phyloP scores from a whole-genome alignment of 2,329 filamentous ascomycete genomes.

The Penicillium crustosum region DNA sequence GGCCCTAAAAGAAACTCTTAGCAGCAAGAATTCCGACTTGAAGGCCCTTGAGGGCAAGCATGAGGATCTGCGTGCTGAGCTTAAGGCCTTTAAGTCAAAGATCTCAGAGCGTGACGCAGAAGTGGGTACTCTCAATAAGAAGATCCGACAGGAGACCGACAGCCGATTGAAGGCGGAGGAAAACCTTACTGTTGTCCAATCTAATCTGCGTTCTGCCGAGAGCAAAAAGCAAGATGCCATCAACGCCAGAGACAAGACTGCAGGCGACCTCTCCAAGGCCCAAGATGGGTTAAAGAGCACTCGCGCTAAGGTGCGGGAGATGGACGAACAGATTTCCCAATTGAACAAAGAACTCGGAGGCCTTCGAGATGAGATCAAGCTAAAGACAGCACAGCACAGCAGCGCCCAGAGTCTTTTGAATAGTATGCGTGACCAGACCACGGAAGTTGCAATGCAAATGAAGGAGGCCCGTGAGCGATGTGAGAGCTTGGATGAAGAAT shows the following conservation, averaged over 20 bases:
- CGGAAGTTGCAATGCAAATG: constrained; percentile 85
- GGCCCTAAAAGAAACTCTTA: constrained; percentile 71
- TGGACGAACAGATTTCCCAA: constrained; percentile 72
- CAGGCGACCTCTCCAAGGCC: constrained; percentile 67
- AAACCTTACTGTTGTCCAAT: constrained; percentile 68
- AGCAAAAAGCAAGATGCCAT: constrained; percentile 75
- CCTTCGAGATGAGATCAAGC: constrained; percentile 74
- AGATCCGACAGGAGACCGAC: constrained; percentile 71
- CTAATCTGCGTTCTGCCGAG: constrained; percentile 75
- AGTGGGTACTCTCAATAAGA: constrained; percentile 74
- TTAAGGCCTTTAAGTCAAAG: constrained; percentile 67
- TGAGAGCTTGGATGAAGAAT: constrained; percentile 87
- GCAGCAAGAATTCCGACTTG: constrained; percentile 62
- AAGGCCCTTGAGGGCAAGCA: constrained; percentile 77
- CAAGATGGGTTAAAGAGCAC: constrained; percentile 67
- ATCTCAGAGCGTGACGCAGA: constrained; percentile 74
- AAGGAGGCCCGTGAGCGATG: constrained; percentile 81
- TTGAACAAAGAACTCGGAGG: constrained; percentile 66
- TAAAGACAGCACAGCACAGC: constrained; percentile 81
- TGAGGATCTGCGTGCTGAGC: constrained; percentile 74
- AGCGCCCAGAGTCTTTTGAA: constrained; percentile 82
- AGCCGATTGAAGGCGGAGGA: constrained; percentile 75
- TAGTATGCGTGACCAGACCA: constrained; percentile 89
- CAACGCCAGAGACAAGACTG: constrained; percentile 69
- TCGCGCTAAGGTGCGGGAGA: constrained; percentile 62